Percentiles rank a stretch among this genome's conserved stretches.
Conservation (phyloP, 441 rosid genomes). For the Monsonia emarginata region DNA sequence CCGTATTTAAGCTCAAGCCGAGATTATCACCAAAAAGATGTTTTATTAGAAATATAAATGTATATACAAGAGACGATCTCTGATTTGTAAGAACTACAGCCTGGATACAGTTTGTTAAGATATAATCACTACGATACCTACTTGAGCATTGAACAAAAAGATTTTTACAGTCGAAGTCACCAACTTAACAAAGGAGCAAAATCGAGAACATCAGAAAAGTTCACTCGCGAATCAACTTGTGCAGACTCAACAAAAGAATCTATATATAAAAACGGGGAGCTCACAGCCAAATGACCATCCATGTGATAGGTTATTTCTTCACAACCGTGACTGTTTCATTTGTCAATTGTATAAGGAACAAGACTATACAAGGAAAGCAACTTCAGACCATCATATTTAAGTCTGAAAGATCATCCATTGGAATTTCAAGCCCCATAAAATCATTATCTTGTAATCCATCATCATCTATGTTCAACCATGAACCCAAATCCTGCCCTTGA, state of each 20-base stretch:
- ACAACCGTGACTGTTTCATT: constrained; percentile 32
- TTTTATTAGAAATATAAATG: background rate
- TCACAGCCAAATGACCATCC: constrained; percentile 40
- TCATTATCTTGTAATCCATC: constrained; percentile 80
- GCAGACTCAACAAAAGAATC: constrained; percentile 56
- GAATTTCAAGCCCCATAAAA: constrained; percentile 91
- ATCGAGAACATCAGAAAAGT: constrained; percentile 36
- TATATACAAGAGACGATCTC: background rate
- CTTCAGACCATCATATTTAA: constrained; percentile 91
- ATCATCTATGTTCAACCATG: constrained; percentile 94
- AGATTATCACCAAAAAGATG: background rate
- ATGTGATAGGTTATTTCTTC: constrained; percentile 47
- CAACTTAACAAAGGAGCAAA: constrained; percentile 53
- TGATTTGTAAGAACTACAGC: constrained; percentile 36
- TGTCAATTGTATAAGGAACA: constrained; percentile 74
- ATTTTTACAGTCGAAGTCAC: constrained; percentile 50
- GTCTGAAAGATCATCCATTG: constrained; percentile 98
- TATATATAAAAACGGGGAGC: constrained; percentile 34
- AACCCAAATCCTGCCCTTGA: constrained; percentile 74
- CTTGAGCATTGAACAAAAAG: constrained; percentile 34
- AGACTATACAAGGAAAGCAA: constrained; percentile 62
- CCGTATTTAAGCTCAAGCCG: background rate
- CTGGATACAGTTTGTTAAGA: constrained; percentile 41
- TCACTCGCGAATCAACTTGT: constrained; percentile 39
- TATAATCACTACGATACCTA: constrained; percentile 42